Conservation (phyloP, 441 rosid species). For the Erysimum pusillum region DNA sequence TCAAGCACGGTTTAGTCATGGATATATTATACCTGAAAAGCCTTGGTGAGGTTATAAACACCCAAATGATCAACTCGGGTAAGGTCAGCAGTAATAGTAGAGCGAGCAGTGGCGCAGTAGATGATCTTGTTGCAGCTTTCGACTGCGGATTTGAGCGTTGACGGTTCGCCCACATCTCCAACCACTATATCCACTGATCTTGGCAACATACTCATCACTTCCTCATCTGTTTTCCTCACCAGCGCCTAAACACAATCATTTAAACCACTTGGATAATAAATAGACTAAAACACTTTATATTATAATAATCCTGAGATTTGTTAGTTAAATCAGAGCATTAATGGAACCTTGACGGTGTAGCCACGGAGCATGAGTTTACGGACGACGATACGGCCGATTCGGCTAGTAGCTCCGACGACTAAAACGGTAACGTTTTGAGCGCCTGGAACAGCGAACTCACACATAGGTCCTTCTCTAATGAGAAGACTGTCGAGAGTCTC, state of each 20-base stretch:
- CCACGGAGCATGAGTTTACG: conserved; percentile 98
- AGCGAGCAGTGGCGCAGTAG: conserved; percentile 95
- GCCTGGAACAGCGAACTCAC: conserved; percentile 91
- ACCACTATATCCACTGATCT: conserved; percentile 84
- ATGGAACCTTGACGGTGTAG: conserved; percentile 80
- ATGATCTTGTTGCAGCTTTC: conserved; percentile 92
- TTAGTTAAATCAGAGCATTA: neutral
- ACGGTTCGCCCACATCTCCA: conserved; percentile 94
- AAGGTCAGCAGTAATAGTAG: conserved; percentile 89
- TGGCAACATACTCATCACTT: conserved; percentile 80
- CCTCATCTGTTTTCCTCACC: conserved; percentile 80
- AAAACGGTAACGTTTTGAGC: conserved; percentile 93
- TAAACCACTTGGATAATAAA: neutral
- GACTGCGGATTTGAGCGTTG: conserved; percentile 73
- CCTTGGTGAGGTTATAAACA: conserved; percentile 89
- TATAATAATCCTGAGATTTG: neutral
- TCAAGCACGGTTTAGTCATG: neutral
- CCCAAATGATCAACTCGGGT: conserved; percentile 89
- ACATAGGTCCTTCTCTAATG: conserved; percentile 88
- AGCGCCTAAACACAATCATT: conserved; percentile 57
- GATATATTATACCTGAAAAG: conserved; percentile 75
- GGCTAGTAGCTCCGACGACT: conserved; percentile 94
- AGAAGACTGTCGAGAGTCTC: conserved; percentile 77
- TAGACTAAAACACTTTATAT: neutral
- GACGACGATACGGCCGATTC: conserved; percentile 91